Evolutionary conservation across 768 basidiomycete genomes (phyloP).

Genomic region (Hypholoma fasciculare): DNA sequence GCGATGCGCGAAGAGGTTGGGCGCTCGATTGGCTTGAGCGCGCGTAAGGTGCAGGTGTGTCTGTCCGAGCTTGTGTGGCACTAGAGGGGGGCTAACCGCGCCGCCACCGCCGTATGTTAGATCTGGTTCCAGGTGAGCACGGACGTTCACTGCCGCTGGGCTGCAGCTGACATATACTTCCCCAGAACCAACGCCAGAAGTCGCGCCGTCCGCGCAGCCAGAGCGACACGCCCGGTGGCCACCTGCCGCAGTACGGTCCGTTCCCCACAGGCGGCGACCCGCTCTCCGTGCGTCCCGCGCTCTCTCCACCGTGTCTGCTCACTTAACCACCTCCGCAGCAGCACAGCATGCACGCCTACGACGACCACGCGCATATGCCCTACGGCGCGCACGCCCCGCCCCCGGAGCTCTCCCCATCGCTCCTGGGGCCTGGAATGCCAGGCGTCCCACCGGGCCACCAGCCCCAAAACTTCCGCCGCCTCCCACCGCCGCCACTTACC

Average conservation of each 20-base stretch:
- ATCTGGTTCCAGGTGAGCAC: slow-evolving; percentile 85
- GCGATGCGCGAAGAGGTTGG: slow-evolving; percentile 88
- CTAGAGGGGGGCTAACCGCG: no score
- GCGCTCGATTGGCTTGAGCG: slow-evolving; percentile 83
- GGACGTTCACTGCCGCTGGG: neutral
- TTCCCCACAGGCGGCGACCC: slow-evolving; percentile 48
- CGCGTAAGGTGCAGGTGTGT: slow-evolving; percentile 87
- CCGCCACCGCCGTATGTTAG: slow-evolving; percentile 32
- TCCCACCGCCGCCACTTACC: neutral
- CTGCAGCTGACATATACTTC: slow-evolving; percentile 16
- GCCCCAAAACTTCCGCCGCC: neutral
- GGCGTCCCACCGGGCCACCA: slow-evolving; percentile 26
- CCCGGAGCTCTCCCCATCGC: slow-evolving; percentile 21
- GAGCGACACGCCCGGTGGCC: slow-evolving; percentile 49
- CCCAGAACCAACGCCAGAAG: slow-evolving; percentile 86
- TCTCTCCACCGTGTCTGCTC: slow-evolving; percentile 7
- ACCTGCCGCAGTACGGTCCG: slow-evolving; percentile 63
- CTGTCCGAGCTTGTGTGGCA: neutral
- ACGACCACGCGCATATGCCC: slow-evolving; percentile 16
- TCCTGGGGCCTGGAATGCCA: slow-evolving; percentile 36
- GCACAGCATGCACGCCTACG: slow-evolving; percentile 14
- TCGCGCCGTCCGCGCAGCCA: slow-evolving; percentile 74
- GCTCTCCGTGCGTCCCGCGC: slow-evolving; percentile 18
- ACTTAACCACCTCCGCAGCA: slow-evolving; percentile 8
- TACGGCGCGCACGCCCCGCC: slow-evolving; percentile 9